phyloP scores from a whole-genome alignment of 2,329 filamentous ascomycete species.

The Endothia cerciana region DNA sequence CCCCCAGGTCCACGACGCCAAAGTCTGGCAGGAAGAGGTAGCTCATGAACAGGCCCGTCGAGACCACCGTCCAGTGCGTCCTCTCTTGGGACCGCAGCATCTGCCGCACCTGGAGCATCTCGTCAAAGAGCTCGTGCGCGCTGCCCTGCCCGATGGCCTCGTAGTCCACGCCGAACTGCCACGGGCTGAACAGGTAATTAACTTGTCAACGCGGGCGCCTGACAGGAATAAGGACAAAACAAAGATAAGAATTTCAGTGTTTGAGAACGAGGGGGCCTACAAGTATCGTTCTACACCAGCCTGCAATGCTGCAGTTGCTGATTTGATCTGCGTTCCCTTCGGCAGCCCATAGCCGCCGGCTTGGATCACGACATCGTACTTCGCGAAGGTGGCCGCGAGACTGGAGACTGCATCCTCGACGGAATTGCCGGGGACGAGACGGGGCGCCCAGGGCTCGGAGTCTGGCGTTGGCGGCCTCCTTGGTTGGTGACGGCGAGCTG shows the following conservation, averaged over 20 bases:
- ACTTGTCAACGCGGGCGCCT: neutral
- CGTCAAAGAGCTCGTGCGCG: slow-evolving; percentile 68
- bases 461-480: slow-evolving; percentile 39
- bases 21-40: slow-evolving; percentile 69
- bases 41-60: slow-evolving; percentile 72
- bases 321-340: slow-evolving; percentile 59
- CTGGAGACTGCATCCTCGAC: slow-evolving; percentile 40
- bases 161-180: slow-evolving; percentile 78
- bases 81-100: slow-evolving; percentile 51
- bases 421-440: slow-evolving; percentile 50
- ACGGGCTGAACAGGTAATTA: slow-evolving; percentile 48
- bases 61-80: slow-evolving; percentile 66
- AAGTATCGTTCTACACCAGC: slow-evolving; percentile 58
- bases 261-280: neutral
- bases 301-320: slow-evolving; percentile 57
- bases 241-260: neutral
- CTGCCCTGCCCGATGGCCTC: slow-evolving; percentile 63
- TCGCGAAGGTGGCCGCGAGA: slow-evolving; percentile 47
- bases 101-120: slow-evolving; percentile 64
- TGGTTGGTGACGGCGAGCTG: slow-evolving; percentile 42
- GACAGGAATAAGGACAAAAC: neutral
- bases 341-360: slow-evolving; percentile 65
- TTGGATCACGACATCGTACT: slow-evolving; percentile 59
- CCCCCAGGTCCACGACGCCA: slow-evolving; percentile 60
- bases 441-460: slow-evolving; percentile 44